These are phyloP conservation scores for Evernia prunastri DNA, from an alignment of 495 filamentous ascomycete species.

Conservation along the genomic window DNA sequence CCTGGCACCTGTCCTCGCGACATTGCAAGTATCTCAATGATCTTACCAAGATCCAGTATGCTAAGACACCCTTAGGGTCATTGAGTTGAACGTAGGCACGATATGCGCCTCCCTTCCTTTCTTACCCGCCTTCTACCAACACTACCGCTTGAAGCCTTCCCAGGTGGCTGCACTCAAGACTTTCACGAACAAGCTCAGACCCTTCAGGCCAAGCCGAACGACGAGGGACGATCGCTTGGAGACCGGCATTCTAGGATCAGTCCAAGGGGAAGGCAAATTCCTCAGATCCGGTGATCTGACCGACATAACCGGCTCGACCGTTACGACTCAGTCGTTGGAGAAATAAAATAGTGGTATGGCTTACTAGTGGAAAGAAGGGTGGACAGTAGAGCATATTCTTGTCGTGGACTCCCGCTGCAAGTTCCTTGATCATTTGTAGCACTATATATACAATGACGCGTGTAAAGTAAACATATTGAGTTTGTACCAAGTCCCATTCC, in stretches of 20 bases:
- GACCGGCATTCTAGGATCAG: conserved; percentile 9
- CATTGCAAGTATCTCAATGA: background rate
- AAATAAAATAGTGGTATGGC: background rate
- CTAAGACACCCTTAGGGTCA: conserved; percentile 1
- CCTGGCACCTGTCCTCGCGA: background rate
- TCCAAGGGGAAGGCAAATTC: conserved; percentile 8
- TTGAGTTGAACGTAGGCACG: conserved; percentile 3
- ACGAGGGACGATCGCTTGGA: background rate
- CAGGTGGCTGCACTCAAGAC: conserved; percentile 4
- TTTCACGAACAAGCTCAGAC: background rate
- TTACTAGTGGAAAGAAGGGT: background rate
- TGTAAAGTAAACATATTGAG: background rate
- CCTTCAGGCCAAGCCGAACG: conserved; percentile 1
- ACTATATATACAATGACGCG: background rate
- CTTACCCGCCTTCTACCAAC: conserved; percentile 5
- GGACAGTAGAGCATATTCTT: background rate
- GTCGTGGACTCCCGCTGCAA: background rate
- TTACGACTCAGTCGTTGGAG: background rate
- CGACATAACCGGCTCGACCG: background rate
- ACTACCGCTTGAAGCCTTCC: conserved; percentile 1
- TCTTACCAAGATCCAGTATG: background rate
- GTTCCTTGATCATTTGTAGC: background rate
- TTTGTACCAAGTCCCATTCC: background rate
- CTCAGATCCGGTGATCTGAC: conserved; percentile 2
- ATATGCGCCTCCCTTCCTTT: conserved; percentile 8